Evolutionary conservation across 1,284 basidiomycete species (phyloP).

Genomic region (Chalciporus sp.): DNA sequence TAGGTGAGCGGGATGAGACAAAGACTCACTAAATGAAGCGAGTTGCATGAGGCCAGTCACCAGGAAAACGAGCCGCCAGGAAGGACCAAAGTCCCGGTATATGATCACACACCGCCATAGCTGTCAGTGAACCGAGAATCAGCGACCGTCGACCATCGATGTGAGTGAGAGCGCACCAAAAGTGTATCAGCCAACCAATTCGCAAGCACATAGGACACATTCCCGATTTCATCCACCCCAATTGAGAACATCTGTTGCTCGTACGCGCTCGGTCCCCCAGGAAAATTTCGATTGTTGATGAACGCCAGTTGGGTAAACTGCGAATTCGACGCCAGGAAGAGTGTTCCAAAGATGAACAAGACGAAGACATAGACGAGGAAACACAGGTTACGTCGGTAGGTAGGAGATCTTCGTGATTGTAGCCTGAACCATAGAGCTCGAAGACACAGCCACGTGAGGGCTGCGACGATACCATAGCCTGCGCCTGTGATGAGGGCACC

Average conservation of each 20-base stretch:
- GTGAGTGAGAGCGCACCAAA: constrained; percentile 18
- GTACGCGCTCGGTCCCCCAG: constrained; percentile 28
- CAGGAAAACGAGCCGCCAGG: constrained; percentile 13
- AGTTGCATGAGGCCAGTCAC: constrained; percentile 29
- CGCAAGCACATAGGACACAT: constrained; percentile 18
- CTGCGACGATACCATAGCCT: constrained; percentile 28
- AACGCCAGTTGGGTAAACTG: constrained; percentile 33
- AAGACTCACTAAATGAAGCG: constrained; percentile 25
- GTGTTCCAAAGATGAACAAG: constrained; percentile 27
- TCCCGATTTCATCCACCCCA: constrained; percentile 16
- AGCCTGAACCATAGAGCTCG: constrained; percentile 22
- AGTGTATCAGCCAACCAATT: constrained; percentile 32
- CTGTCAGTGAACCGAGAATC: constrained; percentile 13
- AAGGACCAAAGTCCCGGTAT: constrained; percentile 21
- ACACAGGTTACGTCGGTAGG: constrained; percentile 13
- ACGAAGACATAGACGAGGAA: constrained; percentile 28
- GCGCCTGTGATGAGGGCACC: constrained; percentile 29
- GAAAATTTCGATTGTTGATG: constrained; percentile 35
- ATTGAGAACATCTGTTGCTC: constrained; percentile 18
- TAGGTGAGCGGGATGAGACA: neutral
- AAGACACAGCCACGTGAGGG: constrained; percentile 31
- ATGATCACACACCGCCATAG: constrained; percentile 38
- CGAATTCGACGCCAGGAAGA: constrained; percentile 21
- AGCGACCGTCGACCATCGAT: no score
- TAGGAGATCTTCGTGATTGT: constrained; percentile 9